Evolutionary conservation across 208 protist species (phyloP), one percentile per base, ranked within the genome.

Genomic region (Leishmania tropica): DNA sequence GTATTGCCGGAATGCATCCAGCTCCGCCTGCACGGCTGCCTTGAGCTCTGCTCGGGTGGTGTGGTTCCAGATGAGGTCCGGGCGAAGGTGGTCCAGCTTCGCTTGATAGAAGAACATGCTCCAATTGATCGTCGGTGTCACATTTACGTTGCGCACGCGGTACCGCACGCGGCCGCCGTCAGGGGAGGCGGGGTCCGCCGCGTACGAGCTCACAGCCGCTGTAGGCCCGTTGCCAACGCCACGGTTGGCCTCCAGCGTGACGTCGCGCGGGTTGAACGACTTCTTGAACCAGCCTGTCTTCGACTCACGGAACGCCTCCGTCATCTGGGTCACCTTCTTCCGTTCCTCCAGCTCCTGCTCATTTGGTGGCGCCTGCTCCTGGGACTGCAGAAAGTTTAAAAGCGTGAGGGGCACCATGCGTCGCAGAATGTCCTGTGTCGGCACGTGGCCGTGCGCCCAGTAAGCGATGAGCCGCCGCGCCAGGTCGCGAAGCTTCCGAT

Each of bases 51-150:
- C 88, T 37, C 97, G 93, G 24, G 97, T 99, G 6, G 90, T 92
- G 81, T 96, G 92, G 78, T 98, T 99, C 96, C 97, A 99, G 76
- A 99, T 98, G 15, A 99, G 86, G 80, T 99, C 96, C 3, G 96
- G 90, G 31, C 94, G 90, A 75, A 88, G 79, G 84, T 98, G 95
- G 77, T 99, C 94, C 35, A 89, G 84, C 76, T 93, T 92, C 15
- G 98, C 54, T 60, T 98, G 89, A 75, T 94, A 92, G 77, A 98
- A 98, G 73, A 99, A 93, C 91, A 98, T 91, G 60, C 76, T 80
- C 96, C 97, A 99, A 80, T 99, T 99, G n/a, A 97, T 84, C 54
- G 87, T 88, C 42, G 94, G 78, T 42, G 87, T 76, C 51, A 97
- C 89, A 1, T 85, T 86, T 17, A 97, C 79, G 40, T 93, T 28